These are phyloP conservation scores for Aureobasidium pullulans DNA, from an alignment of 2,329 filamentous ascomycete genomes.

Conservation along the genomic window DNA sequence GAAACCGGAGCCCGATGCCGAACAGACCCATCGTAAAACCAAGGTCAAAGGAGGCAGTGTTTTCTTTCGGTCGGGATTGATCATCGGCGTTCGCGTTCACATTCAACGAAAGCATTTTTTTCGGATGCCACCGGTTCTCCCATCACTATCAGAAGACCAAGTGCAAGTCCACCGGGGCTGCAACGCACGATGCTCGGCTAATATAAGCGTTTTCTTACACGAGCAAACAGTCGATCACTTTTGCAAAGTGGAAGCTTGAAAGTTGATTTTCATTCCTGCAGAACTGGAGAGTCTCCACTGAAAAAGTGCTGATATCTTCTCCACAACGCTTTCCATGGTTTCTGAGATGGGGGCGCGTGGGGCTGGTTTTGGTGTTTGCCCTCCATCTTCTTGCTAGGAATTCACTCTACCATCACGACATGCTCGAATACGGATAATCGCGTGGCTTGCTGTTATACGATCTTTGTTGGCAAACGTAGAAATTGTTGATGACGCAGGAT, in stretches of 20 bases:
- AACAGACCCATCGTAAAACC: too few species aligned
- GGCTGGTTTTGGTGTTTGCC: background rate
- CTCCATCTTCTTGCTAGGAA: background rate
- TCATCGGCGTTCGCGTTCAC: too few species aligned
- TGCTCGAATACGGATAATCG: too few species aligned
- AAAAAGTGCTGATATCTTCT: background rate
- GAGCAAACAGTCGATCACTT: background rate
- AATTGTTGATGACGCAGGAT: background rate
- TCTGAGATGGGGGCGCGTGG: background rate
- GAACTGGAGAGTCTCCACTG: slow-evolving; percentile 4
- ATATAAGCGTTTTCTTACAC: slow-evolving; percentile 8
- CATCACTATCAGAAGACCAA: background rate
- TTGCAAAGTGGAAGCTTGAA: background rate
- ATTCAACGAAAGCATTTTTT: too few species aligned
- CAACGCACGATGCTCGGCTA: background rate
- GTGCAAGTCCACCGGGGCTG: background rate
- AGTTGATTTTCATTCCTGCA: background rate
- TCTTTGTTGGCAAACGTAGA: background rate
- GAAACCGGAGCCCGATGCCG: too few species aligned
- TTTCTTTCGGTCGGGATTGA: background rate
- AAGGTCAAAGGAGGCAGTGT: background rate
- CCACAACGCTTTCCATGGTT: background rate
- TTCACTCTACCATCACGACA: too few species aligned
- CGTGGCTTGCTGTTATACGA: too few species aligned
- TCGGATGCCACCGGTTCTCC: background rate